These are phyloP conservation scores for Eutrema yunnanense DNA, from an alignment of 345 rosid genomes.

Conservation along the genomic window DNA sequence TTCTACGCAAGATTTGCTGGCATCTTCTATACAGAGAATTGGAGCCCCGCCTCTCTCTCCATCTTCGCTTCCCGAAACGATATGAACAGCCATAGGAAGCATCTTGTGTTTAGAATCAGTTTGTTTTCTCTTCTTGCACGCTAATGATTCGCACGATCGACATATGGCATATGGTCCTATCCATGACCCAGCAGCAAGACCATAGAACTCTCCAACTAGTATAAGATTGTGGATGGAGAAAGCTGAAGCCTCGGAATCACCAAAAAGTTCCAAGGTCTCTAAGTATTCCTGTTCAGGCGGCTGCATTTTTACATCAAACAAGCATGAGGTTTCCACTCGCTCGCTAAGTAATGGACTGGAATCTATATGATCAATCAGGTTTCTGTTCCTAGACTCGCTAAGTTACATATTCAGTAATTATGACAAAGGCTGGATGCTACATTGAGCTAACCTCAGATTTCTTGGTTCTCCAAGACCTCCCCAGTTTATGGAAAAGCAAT, in stretches of 20 bases:
- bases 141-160: constrained; percentile 78
- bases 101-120: constrained; percentile 25
- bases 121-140: constrained; percentile 45
- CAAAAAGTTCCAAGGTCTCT: constrained; percentile 69
- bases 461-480: constrained; percentile 84
- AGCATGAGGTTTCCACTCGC: neutral
- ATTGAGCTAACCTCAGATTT: constrained; percentile 40
- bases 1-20: constrained; percentile 53
- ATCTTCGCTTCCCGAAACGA: constrained; percentile 91
- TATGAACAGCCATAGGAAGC: constrained; percentile 82
- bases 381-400: neutral
- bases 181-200: constrained; percentile 99
- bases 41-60: constrained; percentile 99
- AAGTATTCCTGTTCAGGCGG: constrained; percentile 56
- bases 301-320: constrained; percentile 43
- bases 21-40: constrained; percentile 80
- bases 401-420: neutral
- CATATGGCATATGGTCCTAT: constrained; percentile 95
- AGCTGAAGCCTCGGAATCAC: constrained; percentile 59
- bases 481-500: constrained; percentile 69
- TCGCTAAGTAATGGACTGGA: neutral
- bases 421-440: neutral
- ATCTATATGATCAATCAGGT: neutral
- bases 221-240: constrained; percentile 92
- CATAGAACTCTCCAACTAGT: constrained; percentile 63